Percentiles rank a stretch among this genome's conserved stretches.
phyloP scores from a whole-genome alignment of 1,139 yeast species.

The Yarrowia galli region DNA sequence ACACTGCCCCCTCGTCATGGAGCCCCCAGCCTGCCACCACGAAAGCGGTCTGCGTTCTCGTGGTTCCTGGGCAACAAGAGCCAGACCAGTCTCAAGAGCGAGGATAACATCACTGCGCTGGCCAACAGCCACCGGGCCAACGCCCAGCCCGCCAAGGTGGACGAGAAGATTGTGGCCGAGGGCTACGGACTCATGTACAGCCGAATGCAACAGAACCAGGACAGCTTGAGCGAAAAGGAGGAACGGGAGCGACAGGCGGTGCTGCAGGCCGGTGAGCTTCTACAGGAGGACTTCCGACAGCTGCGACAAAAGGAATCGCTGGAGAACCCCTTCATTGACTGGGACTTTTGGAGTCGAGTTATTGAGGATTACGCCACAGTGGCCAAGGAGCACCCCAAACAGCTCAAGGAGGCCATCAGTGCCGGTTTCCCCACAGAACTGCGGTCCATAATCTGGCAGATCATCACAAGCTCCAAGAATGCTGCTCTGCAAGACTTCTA shows the following conservation, averaged over 20 bases:
- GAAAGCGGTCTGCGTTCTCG: constrained; percentile 36
- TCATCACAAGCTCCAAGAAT: constrained; percentile 81
- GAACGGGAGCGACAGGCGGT: constrained; percentile 34
- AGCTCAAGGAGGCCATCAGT: constrained; percentile 66
- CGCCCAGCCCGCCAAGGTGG: constrained; percentile 29
- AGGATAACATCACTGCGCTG: constrained; percentile 25
- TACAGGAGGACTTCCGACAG: constrained; percentile 35
- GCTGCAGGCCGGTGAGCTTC: constrained; percentile 29
- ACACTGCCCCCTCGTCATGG: constrained; percentile 33
- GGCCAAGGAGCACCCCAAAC: constrained; percentile 67
- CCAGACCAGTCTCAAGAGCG: constrained; percentile 37
- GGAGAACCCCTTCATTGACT: constrained; percentile 60
- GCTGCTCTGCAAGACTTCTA: constrained; percentile 72
- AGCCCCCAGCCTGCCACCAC: constrained; percentile 36
- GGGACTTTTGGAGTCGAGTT: constrained; percentile 90
- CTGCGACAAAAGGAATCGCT: constrained; percentile 46
- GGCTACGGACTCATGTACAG: constrained; percentile 35
- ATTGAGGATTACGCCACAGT: constrained; percentile 74
- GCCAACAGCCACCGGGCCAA: constrained; percentile 30
- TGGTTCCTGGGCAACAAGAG: constrained; percentile 38
- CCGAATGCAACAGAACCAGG: constrained; percentile 37
- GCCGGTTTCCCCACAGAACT: constrained; percentile 84
- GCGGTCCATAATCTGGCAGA: constrained; percentile 92
- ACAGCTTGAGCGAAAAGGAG: constrained; percentile 31
- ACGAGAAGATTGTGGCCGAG: constrained; percentile 28